phyloP scores from a whole-genome alignment of 2,329 filamentous ascomycete species.

The Plectosphaerella cucumerina region DNA sequence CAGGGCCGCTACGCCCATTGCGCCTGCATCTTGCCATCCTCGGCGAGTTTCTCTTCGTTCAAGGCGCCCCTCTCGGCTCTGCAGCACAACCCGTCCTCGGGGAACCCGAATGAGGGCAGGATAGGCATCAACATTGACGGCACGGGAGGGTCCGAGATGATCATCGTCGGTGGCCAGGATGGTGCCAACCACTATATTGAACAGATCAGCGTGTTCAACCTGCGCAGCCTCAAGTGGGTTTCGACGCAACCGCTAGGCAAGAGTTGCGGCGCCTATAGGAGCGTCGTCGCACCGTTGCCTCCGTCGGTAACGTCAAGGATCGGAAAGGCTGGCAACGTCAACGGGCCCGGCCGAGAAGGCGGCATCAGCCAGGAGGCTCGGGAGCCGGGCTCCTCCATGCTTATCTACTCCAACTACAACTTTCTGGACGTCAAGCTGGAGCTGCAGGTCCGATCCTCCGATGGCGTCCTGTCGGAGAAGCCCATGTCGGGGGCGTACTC shows the following conservation, averaged over 20 bases:
- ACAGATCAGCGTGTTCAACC: constrained; percentile 96
- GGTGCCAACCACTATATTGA: constrained; percentile 99
- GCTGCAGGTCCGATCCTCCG: constrained; percentile 79
- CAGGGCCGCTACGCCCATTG: constrained; percentile 97
- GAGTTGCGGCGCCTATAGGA: constrained; percentile 94
- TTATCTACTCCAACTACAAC: constrained; percentile 99
- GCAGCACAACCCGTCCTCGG: constrained; percentile 79
- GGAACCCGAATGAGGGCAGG: constrained; percentile 81
- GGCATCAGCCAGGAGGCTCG: constrained; percentile 50
- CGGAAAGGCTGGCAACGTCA: constrained; percentile 49
- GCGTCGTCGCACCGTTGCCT: constrained; percentile 82
- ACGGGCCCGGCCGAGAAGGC: constrained; percentile 36
- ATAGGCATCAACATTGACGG: constrained; percentile 89
- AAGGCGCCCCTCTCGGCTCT: constrained; percentile 81
- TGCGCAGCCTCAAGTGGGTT: constrained; percentile 93
- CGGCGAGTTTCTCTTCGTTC: constrained; percentile 79
- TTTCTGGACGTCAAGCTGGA: constrained; percentile 96
- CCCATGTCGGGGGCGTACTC: constrained; percentile 84
- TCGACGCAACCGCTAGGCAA: constrained; percentile 82
- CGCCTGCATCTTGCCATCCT: constrained; percentile 85
- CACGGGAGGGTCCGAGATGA: constrained; percentile 90
- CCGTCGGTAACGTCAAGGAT: constrained; percentile 62
- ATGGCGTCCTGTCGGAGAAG: constrained; percentile 81
- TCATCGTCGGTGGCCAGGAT: constrained; percentile 94
- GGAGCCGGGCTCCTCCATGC: constrained; percentile 68